phyloP scores from a whole-genome alignment of 2,329 filamentous ascomycete genomes.

The Parastagonospora nodorum region DNA sequence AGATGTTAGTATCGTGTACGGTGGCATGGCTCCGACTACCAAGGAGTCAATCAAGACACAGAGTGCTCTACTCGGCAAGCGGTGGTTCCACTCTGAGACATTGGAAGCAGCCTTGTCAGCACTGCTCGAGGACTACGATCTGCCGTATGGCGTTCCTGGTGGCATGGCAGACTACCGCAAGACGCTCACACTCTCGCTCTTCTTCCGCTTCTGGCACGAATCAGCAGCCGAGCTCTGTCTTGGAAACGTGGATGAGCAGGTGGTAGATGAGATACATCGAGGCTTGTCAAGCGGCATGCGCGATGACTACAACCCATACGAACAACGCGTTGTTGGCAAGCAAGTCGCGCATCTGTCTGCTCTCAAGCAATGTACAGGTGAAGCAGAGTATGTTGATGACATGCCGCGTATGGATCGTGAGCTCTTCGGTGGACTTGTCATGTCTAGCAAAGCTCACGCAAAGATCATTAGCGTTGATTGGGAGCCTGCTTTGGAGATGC shows the following conservation, averaged over 20 bases:
- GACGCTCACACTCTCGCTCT: conserved; percentile 85
- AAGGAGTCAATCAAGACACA: conserved; percentile 78
- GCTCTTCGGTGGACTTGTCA: conserved; percentile 81
- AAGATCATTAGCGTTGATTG: conserved; percentile 81
- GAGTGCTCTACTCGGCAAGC: conserved; percentile 73
- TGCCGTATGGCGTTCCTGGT: conserved; percentile 85
- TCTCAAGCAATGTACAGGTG: conserved; percentile 87
- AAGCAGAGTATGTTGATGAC: conserved; percentile 94
- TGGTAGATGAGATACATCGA: conserved; percentile 80
- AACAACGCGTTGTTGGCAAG: conserved; percentile 82
- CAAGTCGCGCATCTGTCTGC: conserved; percentile 84
- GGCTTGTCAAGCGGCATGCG: conserved; percentile 78
- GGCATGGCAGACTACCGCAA: conserved; percentile 97
- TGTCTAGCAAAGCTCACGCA: conserved; percentile 86
- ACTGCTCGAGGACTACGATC: conserved; percentile 80
- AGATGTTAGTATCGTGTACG: conserved; percentile 81
- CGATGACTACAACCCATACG: conserved; percentile 77
- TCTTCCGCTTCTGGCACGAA: conserved; percentile 97
- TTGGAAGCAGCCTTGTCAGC: conserved; percentile 85
- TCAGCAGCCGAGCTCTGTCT: conserved; percentile 67
- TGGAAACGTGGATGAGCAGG: conserved; percentile 68
- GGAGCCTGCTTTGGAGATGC: conserved; percentile 76
- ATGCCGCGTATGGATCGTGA: conserved; percentile 84
- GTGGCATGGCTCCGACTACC: conserved; percentile 91
- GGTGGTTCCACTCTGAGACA: conserved; percentile 77